These are phyloP conservation scores for Elaeagnus macrophylla DNA, from an alignment of 306 rosid species.

Conservation along the genomic window DNA sequence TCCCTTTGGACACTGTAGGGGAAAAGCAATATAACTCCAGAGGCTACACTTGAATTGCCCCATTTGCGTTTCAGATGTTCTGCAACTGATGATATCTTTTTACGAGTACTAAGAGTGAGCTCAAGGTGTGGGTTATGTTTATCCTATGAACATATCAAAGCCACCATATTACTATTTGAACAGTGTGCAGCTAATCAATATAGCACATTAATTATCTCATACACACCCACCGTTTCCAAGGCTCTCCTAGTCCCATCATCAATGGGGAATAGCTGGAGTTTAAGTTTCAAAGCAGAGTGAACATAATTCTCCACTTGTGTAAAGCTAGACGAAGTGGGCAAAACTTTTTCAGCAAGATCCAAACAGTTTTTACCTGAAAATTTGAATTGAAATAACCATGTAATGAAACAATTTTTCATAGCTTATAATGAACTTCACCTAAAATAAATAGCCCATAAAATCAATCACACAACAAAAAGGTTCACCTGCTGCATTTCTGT, in stretches of 20 bases:
- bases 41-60: conserved; percentile 82
- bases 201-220: not conserved
- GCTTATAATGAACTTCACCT: conserved; percentile 5
- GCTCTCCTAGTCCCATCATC: conserved; percentile 85
- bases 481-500: conserved; percentile 47
- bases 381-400: conserved; percentile 10
- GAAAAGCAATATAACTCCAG: conserved; percentile 79
- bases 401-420: conserved; percentile 17
- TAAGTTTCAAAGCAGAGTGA: conserved; percentile 50
- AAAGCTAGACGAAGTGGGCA: conserved; percentile 37
- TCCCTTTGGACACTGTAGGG: conserved; percentile 66
- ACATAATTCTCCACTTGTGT: conserved; percentile 48
- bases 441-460: conserved; percentile 5
- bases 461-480: conserved; percentile 8
- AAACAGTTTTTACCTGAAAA: conserved; percentile 52
- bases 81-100: conserved; percentile 87
- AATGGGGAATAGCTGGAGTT: conserved; percentile 88
- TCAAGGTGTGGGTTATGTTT: conserved; percentile 89
- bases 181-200: conserved; percentile 10
- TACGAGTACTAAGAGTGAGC: conserved; percentile 83
- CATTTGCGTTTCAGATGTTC: conserved; percentile 94
- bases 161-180: conserved; percentile 5
- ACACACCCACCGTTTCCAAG: conserved; percentile 74
- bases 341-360: conserved; percentile 32
- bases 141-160: conserved; percentile 39